phyloP scores from a whole-genome alignment of 768 basidiomycete genomes.

The Krasilnikovozyma curviuscula region DNA sequence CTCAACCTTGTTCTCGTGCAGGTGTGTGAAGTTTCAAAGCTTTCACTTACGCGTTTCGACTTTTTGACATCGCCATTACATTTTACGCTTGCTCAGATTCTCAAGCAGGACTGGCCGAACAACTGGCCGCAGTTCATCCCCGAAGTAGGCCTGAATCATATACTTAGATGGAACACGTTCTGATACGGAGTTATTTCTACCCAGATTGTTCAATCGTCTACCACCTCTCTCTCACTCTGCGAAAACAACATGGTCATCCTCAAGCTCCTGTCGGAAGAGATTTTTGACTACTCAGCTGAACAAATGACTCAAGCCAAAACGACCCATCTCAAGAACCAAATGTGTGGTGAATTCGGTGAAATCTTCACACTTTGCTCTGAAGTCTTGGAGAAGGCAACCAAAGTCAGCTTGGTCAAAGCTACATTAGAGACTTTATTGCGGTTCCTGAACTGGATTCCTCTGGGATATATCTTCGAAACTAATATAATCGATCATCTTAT shows the following conservation, averaged over 20 bases:
- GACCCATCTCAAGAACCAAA: constrained; percentile 90
- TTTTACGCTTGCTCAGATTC: constrained; percentile 39
- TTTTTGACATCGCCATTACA: too few species aligned
- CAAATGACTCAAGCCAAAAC: constrained; percentile 97
- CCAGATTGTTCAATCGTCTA: constrained; percentile 77
- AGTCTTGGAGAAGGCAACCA: constrained; percentile 90
- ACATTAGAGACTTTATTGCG: constrained; percentile 85
- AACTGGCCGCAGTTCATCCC: constrained; percentile 53
- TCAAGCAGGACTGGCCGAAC: constrained; percentile 99
- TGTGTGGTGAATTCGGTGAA: constrained; percentile 91
- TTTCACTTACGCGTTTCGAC: too few species aligned
- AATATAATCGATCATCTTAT: constrained; percentile 86
- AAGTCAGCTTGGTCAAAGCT: constrained; percentile 78
- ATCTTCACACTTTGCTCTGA: constrained; percentile 96
- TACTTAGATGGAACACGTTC: not conserved
- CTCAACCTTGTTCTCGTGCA: constrained; percentile 89
- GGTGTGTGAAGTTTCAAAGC: constrained; percentile 32
- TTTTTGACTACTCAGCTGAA: constrained; percentile 96
- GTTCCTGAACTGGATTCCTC: constrained; percentile 97
- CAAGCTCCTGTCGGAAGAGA: constrained; percentile 90
- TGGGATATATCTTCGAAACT: constrained; percentile 97
- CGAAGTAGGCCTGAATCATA: not conserved
- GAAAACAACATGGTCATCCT: constrained; percentile 99
- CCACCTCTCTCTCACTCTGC: constrained; percentile 85
- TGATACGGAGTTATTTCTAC: constrained; percentile 35